These are phyloP conservation scores for Psilocybe subaeruginosa DNA, from an alignment of 768 basidiomycete genomes.

Conservation along the genomic window DNA sequence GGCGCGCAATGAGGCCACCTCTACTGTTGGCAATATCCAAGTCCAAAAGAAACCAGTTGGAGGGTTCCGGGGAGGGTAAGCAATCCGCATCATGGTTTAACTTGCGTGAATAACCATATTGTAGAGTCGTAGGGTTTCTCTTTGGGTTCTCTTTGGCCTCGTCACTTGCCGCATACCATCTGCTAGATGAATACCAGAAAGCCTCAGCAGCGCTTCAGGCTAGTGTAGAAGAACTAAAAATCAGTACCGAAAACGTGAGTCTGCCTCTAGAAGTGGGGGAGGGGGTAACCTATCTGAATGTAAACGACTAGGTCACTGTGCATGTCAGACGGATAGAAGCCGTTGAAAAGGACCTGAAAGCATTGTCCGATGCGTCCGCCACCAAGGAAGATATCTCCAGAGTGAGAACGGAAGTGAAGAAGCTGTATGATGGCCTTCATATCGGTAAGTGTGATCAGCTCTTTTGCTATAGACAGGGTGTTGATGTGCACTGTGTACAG, in stretches of 20 bases:
- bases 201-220: slow-evolving; percentile 87
- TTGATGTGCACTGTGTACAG: slow-evolving; percentile 34
- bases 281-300: not conserved
- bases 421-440: slow-evolving; percentile 82
- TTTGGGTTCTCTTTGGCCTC: slow-evolving; percentile 92
- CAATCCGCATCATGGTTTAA: slow-evolving; percentile 4
- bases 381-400: slow-evolving; percentile 82
- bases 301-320: slow-evolving; percentile 66
- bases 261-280: not conserved
- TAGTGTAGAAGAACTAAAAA: slow-evolving; percentile 85
- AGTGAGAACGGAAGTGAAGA: slow-evolving; percentile 83
- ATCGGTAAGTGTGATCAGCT: slow-evolving; percentile 53
- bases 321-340: slow-evolving; percentile 83
- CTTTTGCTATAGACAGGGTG: no score
- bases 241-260: slow-evolving; percentile 78
- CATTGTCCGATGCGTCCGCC: slow-evolving; percentile 63
- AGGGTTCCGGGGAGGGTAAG: slow-evolving; percentile 68
- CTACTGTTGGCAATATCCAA: slow-evolving; percentile 57
- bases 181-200: slow-evolving; percentile 88
- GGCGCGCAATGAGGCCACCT: slow-evolving; percentile 43
- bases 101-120: not conserved
- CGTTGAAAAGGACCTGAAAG: slow-evolving; percentile 89
- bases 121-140: slow-evolving; percentile 81
- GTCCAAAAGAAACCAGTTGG: slow-evolving; percentile 77
- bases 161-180: slow-evolving; percentile 82